These are phyloP conservation scores for Mangifera indica DNA, from an alignment of 345 rosid genomes.

Conservation along the genomic window DNA sequence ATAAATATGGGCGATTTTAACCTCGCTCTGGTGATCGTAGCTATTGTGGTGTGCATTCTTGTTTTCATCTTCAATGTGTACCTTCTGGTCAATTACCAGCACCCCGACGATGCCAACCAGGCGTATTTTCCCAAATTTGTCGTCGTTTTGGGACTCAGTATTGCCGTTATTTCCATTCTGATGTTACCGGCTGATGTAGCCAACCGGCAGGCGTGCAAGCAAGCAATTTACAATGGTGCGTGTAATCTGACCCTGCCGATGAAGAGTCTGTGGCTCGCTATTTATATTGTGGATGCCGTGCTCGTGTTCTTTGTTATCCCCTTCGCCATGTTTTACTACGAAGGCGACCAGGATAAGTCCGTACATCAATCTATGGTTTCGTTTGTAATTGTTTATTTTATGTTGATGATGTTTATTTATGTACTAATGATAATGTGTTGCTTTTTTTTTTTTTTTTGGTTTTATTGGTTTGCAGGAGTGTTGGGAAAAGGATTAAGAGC, in stretches of 20 bases:
- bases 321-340: conserved; percentile 96
- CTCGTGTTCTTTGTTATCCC: conserved; percentile 96
- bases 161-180: conserved; percentile 86
- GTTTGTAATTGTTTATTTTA: neutral
- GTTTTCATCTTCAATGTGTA: conserved; percentile 89
- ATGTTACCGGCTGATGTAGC: conserved; percentile 99
- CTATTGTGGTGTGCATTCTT: conserved; percentile 79
- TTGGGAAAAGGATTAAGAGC: conserved; percentile 81
- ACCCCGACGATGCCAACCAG: conserved; percentile 97
- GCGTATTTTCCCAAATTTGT: conserved; percentile 97
- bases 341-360: conserved; percentile 98
- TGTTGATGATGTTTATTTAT: neutral
- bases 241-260: conserved; percentile 90
- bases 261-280: conserved; percentile 96
- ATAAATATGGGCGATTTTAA: conserved; percentile 92
- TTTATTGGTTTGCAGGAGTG: conserved; percentile 49
- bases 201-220: conserved; percentile 94
- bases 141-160: conserved; percentile 85
- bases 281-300: conserved; percentile 76
- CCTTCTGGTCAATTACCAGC: conserved; percentile 97
- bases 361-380: conserved; percentile 32
- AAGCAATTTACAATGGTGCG: conserved; percentile 90
- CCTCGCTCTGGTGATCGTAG: conserved; percentile 97
- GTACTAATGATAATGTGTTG: conserved; percentile 2
- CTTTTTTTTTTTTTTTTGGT: neutral